phyloP scores from a whole-genome alignment of 75 land plant genomes.

The Pinus albicaulis region DNA sequence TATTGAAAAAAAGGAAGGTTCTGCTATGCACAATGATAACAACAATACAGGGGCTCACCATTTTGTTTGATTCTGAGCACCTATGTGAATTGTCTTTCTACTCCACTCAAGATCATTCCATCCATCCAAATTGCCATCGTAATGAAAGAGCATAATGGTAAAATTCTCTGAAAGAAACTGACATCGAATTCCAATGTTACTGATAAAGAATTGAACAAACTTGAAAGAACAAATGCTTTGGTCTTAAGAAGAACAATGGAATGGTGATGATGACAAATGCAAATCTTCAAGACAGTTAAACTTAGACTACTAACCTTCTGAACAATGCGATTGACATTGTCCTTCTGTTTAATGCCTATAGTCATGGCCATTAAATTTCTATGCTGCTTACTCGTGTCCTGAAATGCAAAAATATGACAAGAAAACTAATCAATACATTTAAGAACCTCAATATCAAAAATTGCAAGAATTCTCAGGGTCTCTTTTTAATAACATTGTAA shows the following conservation, averaged over 20 bases:
- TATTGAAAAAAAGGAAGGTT: not conserved
- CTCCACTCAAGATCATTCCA: constrained; percentile 89
- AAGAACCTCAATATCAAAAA: not conserved
- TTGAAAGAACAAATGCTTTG: not conserved
- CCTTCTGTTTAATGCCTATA: constrained; percentile 71
- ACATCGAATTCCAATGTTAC: constrained; percentile 10
- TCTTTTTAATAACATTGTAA: not conserved
- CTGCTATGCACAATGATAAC: not conserved
- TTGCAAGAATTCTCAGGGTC: not conserved
- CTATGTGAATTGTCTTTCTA: constrained; percentile 62
- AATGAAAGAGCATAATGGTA: constrained; percentile 90
- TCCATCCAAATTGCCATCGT: constrained; percentile 81
- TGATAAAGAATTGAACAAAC: not conserved
- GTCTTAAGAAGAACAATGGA: too few relatives aligned
- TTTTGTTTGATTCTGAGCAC: constrained; percentile 87
- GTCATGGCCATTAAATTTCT: constrained; percentile 67
- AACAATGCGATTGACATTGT: constrained; percentile 58
- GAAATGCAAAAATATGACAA: constrained; percentile 5
- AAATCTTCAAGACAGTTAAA: not conserved
- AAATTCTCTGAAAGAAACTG: constrained; percentile 75
- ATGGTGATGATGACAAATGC: too few relatives aligned
- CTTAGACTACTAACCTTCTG: constrained; percentile 45
- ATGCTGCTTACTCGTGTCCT: constrained; percentile 28
- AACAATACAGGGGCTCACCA: constrained; percentile 47
- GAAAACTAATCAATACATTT: not conserved